phyloP scores from a whole-genome alignment of 2,329 filamentous ascomycete species.

The Passalora sequoiae region DNA sequence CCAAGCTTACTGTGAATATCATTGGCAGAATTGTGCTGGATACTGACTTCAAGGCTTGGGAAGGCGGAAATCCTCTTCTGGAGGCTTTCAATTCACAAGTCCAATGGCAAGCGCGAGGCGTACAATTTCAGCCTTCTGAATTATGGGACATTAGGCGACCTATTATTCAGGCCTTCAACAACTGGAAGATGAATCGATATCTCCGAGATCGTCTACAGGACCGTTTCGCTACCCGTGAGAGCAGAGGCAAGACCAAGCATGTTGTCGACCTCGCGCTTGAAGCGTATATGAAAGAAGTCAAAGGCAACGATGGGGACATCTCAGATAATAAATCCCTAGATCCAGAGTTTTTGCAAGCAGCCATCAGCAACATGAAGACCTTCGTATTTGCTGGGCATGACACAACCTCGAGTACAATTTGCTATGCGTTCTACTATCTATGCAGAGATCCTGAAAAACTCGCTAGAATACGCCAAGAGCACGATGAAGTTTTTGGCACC shows the following conservation, averaged over 20 bases:
- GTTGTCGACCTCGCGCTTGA: constrained; percentile 34
- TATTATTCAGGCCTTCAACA: constrained; percentile 34
- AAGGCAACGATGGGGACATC: constrained; percentile 20
- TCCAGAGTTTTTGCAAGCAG: constrained; percentile 33
- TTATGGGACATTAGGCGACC: constrained; percentile 36
- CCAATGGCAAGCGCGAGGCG: constrained; percentile 33
- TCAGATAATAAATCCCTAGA: constrained; percentile 32
- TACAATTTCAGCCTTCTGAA: constrained; percentile 35
- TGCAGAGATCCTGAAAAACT: constrained; percentile 33
- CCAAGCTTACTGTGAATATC: constrained; percentile 40
- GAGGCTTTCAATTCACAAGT: constrained; percentile 35
- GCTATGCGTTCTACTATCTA: constrained; percentile 40
- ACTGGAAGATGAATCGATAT: constrained; percentile 33
- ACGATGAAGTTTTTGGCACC: constrained; percentile 48
- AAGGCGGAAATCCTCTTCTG: constrained; percentile 34
- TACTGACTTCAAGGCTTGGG: constrained; percentile 36
- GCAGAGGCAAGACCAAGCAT: constrained; percentile 33
- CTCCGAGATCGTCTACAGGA: constrained; percentile 35
- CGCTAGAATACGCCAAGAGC: constrained; percentile 43
- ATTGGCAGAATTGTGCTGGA: constrained; percentile 40
- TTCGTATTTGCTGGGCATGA: constrained; percentile 43
- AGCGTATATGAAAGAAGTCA: constrained; percentile 38
- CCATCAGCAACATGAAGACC: constrained; percentile 37
- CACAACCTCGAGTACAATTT: constrained; percentile 37
- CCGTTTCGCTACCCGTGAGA: constrained; percentile 33